Base-by-base conservation (phyloP, 2,329 filamentous ascomycete genomes). In the Dothideomycetes sp. region DNA sequence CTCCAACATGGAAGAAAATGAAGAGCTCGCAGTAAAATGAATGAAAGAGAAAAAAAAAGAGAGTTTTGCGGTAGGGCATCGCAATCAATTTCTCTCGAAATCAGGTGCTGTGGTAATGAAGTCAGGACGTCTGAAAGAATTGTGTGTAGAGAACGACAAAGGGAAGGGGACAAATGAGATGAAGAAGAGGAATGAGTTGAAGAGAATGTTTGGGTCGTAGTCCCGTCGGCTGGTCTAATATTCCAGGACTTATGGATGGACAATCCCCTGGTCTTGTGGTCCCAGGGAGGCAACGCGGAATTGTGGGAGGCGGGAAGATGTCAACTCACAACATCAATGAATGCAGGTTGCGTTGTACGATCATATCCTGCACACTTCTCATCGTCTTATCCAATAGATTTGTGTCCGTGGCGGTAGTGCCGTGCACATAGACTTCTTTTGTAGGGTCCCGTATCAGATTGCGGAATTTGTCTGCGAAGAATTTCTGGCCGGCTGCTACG, bases 361-460 rank as follows among this genome's bases (percentile, higher is more conserved):
- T 71, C 68, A 70, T 71, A 49, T 71, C 68, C 50, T 71, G 68
- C 35, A 71, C 66, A 24, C 65, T 69, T 39, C 61, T 62, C 68
- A 71, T 71, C 19, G 68, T 71, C 56, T 68, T 70, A 52, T 70
- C 69, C 40, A 62, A 55, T 44, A 71, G 53, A 52, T 70, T 61
- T 33, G 68, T 71, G 47, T 71, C 68, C 33, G 68, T 71, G 7
- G 68, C 68, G 50, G 70, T 71, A 35, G 68, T 71, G 56, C 65
- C 70, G 53, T 71, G 67, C 15, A 70, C 64, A 45, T 71, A 71
- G 30, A 68, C 64, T 50, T 70, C 67, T 52, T 70, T 71, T 51
- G 63, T 64, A 5, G 65, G 65, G 49, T 68, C 62, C 33, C 67
- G 61, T 19, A 70, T 65, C 22, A 70, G 60, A 51, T 68, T 68